Evolutionary conservation across 441 rosid genomes (phyloP).

Genomic region (Erysimum cheiri): DNA sequence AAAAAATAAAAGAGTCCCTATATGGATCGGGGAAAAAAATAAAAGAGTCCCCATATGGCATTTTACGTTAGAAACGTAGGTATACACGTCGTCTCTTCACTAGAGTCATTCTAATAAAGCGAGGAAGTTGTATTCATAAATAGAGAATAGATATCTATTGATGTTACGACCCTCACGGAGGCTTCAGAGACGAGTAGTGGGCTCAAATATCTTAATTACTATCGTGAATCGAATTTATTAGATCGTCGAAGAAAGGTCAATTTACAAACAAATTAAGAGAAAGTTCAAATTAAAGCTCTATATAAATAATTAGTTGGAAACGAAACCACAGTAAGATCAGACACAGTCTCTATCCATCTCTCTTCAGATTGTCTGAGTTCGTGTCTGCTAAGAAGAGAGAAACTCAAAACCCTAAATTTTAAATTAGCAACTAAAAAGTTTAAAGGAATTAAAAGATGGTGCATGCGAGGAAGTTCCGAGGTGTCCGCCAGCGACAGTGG

Average conservation of each 20-base stretch:
- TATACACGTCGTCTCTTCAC: conserved; percentile 31
- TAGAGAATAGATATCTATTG: conserved; percentile 26
- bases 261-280: conserved; percentile 8
- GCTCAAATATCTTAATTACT: conserved; percentile 19
- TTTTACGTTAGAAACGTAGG: conserved; percentile 8
- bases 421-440: too few species aligned
- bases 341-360: conserved; percentile 12
- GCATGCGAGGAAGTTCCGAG: conserved; percentile 74
- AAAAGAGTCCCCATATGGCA: neutral
- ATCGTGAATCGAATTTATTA: conserved; percentile 15
- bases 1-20: too few species aligned
- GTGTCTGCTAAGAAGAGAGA: conserved; percentile 11
- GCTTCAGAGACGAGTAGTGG: conserved; percentile 17
- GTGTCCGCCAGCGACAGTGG: conserved; percentile 95
- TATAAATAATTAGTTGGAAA: conserved; percentile 35
- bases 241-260: conserved; percentile 35
- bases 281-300: neutral
- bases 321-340: conserved; percentile 17
- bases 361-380: conserved; percentile 19
- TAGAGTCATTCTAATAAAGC: conserved; percentile 32
- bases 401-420: too few species aligned
- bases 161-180: conserved; percentile 17
- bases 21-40: too few species aligned
- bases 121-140: conserved; percentile 38
- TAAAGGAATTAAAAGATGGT: conserved; percentile 50